Base-by-base conservation (phyloP, 78 protist genomes). In the Chrysochromulina tobinii region DNA sequence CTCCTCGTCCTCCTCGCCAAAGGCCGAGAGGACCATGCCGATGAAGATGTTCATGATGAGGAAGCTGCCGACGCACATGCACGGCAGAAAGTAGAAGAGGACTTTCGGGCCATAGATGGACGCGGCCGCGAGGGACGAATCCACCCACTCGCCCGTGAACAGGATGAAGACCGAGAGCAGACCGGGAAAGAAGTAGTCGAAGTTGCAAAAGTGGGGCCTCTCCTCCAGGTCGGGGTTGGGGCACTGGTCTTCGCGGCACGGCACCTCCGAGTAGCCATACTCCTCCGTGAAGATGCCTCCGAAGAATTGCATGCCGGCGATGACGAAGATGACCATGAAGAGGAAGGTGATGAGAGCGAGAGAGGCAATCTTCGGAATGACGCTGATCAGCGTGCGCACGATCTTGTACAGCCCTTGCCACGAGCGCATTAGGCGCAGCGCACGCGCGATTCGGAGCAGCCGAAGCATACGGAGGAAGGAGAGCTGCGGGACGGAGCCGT, bases 241-340 rank as follows among this genome's bases (percentile, higher is more conserved):
- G 38, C 38, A 38, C 38, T 38, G 61, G 85, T 2, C 55, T 53
- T 23, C 11, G 25, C 0, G 64, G 64, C 72, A 18, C 27, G 72
- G 72, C 4, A 20, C n/a, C 54, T 50, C 61, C 64, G 12, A 59
- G 55, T 1, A 1, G n/a, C 15, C 58, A 27, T 1, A 5, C 0
- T 25, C 2, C 50, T 3, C 15, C 17, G 18, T 3, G 73, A 89
- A 73, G 12, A 0, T 7, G 9, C 75, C 87, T 20, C 94, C 94
- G 87, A 87, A 92, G 27, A 86, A 55, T 58, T 68, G 77, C 94
- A 92, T 92, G 51, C 94, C 94, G 27, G 87, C 2, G 14, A 58
- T 0, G 15, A 91, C 91, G 73, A 73, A 50, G 51, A 73, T 59
- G 66, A 86, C 0, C 67, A 59, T 2, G 50, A 55, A 5, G 51